Conservation (phyloP, 768 basidiomycete genomes). For the Phlebiopsis flavidoalba region DNA sequence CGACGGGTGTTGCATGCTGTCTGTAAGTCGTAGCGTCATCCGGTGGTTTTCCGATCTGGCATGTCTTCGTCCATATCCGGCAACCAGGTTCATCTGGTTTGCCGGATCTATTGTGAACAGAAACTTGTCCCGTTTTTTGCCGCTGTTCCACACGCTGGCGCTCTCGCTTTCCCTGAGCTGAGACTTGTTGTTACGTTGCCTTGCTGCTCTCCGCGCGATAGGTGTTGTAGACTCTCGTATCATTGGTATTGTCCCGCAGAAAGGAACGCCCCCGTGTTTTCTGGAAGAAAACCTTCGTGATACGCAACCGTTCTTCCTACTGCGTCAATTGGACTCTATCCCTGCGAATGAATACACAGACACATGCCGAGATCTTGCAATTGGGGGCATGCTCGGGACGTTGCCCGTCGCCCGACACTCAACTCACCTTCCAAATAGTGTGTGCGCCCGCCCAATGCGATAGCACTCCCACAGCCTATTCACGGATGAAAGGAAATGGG, state of each 20-base stretch:
- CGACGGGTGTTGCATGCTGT: too few species aligned
- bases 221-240: neutral
- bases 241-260: conserved; percentile 5
- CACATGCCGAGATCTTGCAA: conserved; percentile 74
- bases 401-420: conserved; percentile 51
- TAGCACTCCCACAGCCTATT: conserved; percentile 70
- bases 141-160: too few species aligned
- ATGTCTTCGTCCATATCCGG: too few species aligned
- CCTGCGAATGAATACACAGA: conserved; percentile 74
- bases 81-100: too few species aligned
- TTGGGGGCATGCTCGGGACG: conserved; percentile 21
- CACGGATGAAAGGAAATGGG: conserved; percentile 78
- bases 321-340: conserved; percentile 67
- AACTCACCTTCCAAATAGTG: conserved; percentile 88
- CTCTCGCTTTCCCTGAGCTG: too few species aligned
- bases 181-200: too few species aligned
- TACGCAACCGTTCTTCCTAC: conserved; percentile 78
- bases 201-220: too few species aligned
- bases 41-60: too few species aligned
- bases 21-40: too few species aligned
- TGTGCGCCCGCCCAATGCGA: conserved; percentile 71
- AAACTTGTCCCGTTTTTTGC: too few species aligned
- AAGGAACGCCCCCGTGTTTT: conserved; percentile 26
- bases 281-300: conserved; percentile 83
- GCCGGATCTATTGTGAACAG: too few species aligned